Evolutionary conservation across 306 rosid species (phyloP).

Genomic region (Citrullus amarus): DNA sequence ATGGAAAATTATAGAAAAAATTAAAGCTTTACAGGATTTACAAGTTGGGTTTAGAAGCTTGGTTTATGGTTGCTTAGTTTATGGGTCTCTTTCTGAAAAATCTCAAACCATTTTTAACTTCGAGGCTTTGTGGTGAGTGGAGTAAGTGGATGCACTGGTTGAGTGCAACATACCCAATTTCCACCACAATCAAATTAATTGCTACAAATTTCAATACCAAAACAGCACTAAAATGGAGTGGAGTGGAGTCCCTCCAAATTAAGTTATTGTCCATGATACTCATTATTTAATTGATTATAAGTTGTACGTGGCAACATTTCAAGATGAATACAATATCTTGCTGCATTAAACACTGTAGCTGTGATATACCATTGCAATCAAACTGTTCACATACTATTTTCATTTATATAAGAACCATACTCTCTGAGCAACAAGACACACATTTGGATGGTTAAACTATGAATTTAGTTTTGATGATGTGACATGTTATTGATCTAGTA

Average conservation of each 20-base stretch:
- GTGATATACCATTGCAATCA: neutral
- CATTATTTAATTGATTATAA: neutral
- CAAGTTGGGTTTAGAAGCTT: neutral
- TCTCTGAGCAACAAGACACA: too few relatives aligned
- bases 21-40: neutral
- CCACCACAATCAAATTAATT: slow-evolving; percentile 6
- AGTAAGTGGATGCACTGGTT: slow-evolving; percentile 5
- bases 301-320: neutral
- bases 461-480: too few relatives aligned
- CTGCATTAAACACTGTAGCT: neutral
- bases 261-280: neutral
- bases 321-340: neutral
- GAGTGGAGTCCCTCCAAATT: neutral
- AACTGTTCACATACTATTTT: neutral
- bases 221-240: neutral
- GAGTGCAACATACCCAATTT: neutral
- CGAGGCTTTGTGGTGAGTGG: neutral
- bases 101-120: slow-evolving; percentile 2
- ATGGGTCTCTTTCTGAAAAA: neutral
- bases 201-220: neutral
- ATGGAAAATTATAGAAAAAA: neutral
- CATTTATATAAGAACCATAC: too few relatives aligned
- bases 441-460: too few relatives aligned
- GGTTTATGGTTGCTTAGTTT: neutral
- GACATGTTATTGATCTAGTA: neutral